Conservation (phyloP, 2,329 filamentous ascomycete species). For the Neofusicoccum ribis region DNA sequence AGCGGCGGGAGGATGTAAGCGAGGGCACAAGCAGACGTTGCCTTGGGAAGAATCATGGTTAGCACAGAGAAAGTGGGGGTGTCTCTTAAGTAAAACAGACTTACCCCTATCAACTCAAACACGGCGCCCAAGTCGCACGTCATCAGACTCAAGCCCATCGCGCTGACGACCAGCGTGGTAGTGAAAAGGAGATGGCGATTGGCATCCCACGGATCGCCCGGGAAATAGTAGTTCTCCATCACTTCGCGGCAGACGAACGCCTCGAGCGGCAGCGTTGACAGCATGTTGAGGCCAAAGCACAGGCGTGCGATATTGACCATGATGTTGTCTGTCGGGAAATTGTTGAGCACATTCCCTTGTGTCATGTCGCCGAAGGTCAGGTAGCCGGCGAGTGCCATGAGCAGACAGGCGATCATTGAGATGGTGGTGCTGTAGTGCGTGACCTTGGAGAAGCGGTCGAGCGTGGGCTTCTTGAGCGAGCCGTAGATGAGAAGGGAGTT, state of each 20-base stretch:
- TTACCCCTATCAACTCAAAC: constrained; percentile 85
- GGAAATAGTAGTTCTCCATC: constrained; percentile 83
- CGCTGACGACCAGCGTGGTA: constrained; percentile 73
- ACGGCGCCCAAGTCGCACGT: constrained; percentile 94
- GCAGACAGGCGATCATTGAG: constrained; percentile 86
- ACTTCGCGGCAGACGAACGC: constrained; percentile 97
- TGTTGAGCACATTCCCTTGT: constrained; percentile 94
- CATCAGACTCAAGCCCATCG: constrained; percentile 74
- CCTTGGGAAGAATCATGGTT: neutral
- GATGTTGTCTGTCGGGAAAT: constrained; percentile 86
- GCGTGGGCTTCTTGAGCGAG: constrained; percentile 87
- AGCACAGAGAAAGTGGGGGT: neutral
- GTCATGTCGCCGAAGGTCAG: constrained; percentile 91
- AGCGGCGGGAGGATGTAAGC: constrained; percentile 94
- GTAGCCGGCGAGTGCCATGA: constrained; percentile 86
- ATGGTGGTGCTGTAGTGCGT: constrained; percentile 92
- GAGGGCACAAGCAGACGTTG: constrained; percentile 89
- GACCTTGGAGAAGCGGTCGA: constrained; percentile 89
- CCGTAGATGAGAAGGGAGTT: constrained; percentile 98
- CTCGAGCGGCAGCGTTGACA: constrained; percentile 93
- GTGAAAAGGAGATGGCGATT: constrained; percentile 85
- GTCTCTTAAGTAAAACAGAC: neutral
- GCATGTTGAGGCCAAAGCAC: constrained; percentile 98
- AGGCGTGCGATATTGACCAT: constrained; percentile 94
- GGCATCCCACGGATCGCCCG: constrained; percentile 73